Base-by-base conservation (phyloP, 495 filamentous ascomycete genomes). In the Astrothelium macrocarpum region DNA sequence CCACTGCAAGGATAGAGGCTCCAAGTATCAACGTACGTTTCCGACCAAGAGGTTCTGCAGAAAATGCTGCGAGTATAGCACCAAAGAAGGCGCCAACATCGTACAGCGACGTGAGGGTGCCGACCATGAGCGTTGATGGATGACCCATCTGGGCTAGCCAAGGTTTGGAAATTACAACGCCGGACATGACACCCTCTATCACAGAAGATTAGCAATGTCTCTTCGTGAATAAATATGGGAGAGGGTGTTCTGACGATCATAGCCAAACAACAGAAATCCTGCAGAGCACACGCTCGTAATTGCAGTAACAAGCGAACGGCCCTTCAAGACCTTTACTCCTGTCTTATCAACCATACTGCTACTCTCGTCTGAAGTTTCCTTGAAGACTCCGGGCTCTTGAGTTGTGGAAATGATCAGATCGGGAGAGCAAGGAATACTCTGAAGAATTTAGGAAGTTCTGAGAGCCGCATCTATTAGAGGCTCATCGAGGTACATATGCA, bases 171-270 rank as follows among this genome's bases (percentile, higher is more conserved):
- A 65, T 65, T 14, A 64, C 36, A 28, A 65, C 59, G 26, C 63
- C 63, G 34, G 60, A 64, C 31, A 65, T 62, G 20, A 65, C 63
- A 45, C 60, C 63, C 61, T 65, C 59, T 32, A 62, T 20, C 42
- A 10, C 25, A 59, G 11, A 23, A 16, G 45, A 49, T 49, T 42
- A 62, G 14, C 26, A 29, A 20, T 23, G 25, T 18, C 32, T 14
- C 29, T 60, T 16, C 26, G 39, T 28, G 29, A 10, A 58, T 10
- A n/a, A 5, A 16, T 56, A 32, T 28, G 5, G 36, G 14, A 29
- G 36, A 16, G 60, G 10, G 11, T 46, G 5, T 39, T 7, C 60
- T 29, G 3, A 62, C 60, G 45, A 49, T 49, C 62, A 32, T 64
- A 64, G 28, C 62, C 62, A 45, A 64, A 64, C 26, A 64, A 42